Evolutionary conservation across 805 yeast genomes (phyloP), one percentile per base, ranked within the genome.

Genomic region (Komagataella pastoris): DNA sequence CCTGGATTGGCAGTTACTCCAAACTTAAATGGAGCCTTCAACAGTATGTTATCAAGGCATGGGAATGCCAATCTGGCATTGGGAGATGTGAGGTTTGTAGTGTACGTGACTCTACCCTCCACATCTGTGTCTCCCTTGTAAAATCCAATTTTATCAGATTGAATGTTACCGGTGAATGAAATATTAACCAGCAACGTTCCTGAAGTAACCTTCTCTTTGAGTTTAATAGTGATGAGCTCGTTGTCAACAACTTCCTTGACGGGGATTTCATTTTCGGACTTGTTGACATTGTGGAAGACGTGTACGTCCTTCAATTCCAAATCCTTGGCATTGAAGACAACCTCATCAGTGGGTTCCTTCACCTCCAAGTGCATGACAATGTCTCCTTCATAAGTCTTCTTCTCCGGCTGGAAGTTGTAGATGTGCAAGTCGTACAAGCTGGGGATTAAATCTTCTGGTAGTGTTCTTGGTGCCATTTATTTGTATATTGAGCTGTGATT

Each of bases 381-480:
- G 3, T 55, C 55, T 6, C 85, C 87, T 1, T 58, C 59, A 58
- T 74, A 81, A 1, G 72, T 62, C 55, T 72, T 74, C 36, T 66
- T 65, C 6, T 59, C 65, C 23, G 72, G 64, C 58, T 82, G 76
- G 46, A 95, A 88, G 59, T 81, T 83, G 48, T 47, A 63, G 51
- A 81, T 68, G 18, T 80, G 74, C 43, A 91, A 65, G 51, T 80
- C 77, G 63, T 91, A 91, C 66, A 85, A 85, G 43, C 69, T 58
- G 44, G 99, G 97, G 53, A 74, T 75, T 54, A 89, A 84, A 51
- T 76, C 70, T 8, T 56, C 49, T 8, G 70, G 70, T 21, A 67
- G 54, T 8, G 40, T 30, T 30, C 40, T 30, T 8, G 40, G 40
- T 7, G 40, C 40, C 40, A 30, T 30, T 30, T 30, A 1, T 30